phyloP scores from a whole-genome alignment of 768 basidiomycete species.

The Boletus insuetus region DNA sequence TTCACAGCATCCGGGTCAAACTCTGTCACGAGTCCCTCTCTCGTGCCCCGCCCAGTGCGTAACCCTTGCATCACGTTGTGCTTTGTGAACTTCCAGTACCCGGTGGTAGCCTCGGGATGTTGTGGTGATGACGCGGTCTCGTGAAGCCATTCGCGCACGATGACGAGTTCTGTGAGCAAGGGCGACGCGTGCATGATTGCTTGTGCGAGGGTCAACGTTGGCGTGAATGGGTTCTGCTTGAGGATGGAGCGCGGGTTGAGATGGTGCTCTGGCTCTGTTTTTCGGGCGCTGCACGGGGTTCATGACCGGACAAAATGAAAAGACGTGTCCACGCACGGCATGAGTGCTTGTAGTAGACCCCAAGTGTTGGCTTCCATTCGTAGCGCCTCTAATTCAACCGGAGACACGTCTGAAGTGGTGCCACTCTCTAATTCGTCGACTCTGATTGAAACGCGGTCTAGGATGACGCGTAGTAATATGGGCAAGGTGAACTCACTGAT shows the following conservation, averaged over 20 bases:
- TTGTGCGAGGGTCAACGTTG: constrained; percentile 72
- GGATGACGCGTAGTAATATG: not conserved
- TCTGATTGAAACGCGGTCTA: constrained; percentile 31
- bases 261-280: constrained; percentile 49
- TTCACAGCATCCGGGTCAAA: constrained; percentile 83
- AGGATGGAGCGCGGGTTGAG: constrained; percentile 57
- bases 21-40: constrained; percentile 55
- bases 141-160: constrained; percentile 87
- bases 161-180: constrained; percentile 70
- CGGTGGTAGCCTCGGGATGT: constrained; percentile 70
- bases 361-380: constrained; percentile 80
- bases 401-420: constrained; percentile 35
- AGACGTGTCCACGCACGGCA: constrained; percentile 52
- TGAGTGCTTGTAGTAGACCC: constrained; percentile 73
- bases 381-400: constrained; percentile 59
- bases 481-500: constrained; percentile 48
- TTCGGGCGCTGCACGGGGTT: constrained; percentile 52
- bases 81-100: constrained; percentile 85
- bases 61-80: constrained; percentile 65
- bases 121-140: constrained; percentile 63
- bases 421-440: constrained; percentile 51
- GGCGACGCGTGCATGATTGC: constrained; percentile 66
- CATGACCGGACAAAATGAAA: not conserved
- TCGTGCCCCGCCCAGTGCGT: constrained; percentile 44
- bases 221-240: constrained; percentile 76